These are phyloP conservation scores for Xylaria digitata DNA, from an alignment of 2,329 filamentous ascomycete genomes.

Conservation along the genomic window DNA sequence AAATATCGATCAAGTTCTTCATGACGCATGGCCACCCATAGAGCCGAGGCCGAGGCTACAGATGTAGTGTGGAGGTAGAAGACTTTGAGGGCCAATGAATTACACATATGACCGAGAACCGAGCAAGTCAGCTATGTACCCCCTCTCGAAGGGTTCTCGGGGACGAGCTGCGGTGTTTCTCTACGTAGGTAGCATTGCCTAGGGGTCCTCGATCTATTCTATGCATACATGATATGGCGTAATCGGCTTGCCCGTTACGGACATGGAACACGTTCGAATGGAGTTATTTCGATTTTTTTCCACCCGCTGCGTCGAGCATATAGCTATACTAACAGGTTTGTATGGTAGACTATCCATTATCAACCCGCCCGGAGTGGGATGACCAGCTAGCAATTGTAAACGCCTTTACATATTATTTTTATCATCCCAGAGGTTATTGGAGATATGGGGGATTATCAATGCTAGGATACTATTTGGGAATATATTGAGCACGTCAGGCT, in stretches of 20 bases:
- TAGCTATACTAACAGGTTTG: neutral
- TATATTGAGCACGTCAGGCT: conserved; percentile 41
- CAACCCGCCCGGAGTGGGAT: conserved; percentile 3
- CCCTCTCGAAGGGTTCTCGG: neutral
- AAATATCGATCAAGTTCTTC: conserved; percentile 23
- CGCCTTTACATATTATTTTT: neutral
- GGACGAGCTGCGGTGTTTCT: neutral
- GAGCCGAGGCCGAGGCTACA: neutral
- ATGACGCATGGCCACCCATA: conserved; percentile 1
- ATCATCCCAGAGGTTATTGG: neutral
- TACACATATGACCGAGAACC: conserved; percentile 10
- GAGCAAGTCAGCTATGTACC: neutral
- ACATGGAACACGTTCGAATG: neutral
- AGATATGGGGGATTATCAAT: conserved; percentile 20
- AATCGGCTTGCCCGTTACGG: neutral
- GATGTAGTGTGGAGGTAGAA: neutral
- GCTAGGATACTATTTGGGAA: conserved; percentile 16
- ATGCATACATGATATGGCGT: neutral
- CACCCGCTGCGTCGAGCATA: too few relatives aligned
- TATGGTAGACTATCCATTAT: neutral
- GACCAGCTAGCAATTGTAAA: neutral
- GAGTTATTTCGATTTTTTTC: neutral
- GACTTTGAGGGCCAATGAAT: neutral
- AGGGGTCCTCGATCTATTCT: neutral
- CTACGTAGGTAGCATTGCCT: too few relatives aligned